Conservation (phyloP, 257 asterid species). For the Fraxinus quadrangulata region DNA sequence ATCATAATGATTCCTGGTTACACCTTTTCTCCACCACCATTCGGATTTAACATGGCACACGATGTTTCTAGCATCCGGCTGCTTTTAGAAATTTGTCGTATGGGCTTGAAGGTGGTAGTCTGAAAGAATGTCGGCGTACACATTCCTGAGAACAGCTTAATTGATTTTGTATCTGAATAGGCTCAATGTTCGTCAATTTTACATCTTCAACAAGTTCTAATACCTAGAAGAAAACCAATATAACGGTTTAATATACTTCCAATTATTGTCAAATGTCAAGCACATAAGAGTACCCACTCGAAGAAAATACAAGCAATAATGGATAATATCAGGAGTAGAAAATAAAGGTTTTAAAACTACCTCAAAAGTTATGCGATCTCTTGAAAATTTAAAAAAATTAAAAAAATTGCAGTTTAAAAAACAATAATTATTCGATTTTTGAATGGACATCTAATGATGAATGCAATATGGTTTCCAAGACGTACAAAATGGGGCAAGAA, state of each 20-base stretch:
- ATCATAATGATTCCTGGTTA: background rate
- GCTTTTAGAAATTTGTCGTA: slow-evolving; percentile 56
- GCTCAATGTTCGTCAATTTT: slow-evolving; percentile 14
- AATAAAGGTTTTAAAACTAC: background rate
- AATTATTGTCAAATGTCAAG: background rate
- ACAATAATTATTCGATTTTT: background rate
- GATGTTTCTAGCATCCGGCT: slow-evolving; percentile 43
- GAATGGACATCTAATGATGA: background rate
- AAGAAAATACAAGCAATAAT: background rate
- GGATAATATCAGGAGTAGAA: background rate
- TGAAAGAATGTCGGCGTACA: slow-evolving; percentile 43
- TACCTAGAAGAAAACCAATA: slow-evolving; percentile 22
- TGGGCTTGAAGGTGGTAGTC: slow-evolving; percentile 61
- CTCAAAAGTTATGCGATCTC: background rate
- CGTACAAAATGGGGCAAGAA: background rate
- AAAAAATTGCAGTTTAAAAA: background rate
- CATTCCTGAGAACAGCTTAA: slow-evolving; percentile 33
- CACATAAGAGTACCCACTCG: background rate
- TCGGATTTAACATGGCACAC: background rate
- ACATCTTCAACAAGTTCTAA: slow-evolving; percentile 29
- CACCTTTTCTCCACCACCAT: background rate
- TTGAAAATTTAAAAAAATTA: too few relatives aligned
- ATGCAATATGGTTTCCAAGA: background rate
- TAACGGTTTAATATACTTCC: background rate
- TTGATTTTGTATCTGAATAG: slow-evolving; percentile 21